Conservation (phyloP, 345 rosid genomes). For the Eucalyptus polyanthemos region DNA sequence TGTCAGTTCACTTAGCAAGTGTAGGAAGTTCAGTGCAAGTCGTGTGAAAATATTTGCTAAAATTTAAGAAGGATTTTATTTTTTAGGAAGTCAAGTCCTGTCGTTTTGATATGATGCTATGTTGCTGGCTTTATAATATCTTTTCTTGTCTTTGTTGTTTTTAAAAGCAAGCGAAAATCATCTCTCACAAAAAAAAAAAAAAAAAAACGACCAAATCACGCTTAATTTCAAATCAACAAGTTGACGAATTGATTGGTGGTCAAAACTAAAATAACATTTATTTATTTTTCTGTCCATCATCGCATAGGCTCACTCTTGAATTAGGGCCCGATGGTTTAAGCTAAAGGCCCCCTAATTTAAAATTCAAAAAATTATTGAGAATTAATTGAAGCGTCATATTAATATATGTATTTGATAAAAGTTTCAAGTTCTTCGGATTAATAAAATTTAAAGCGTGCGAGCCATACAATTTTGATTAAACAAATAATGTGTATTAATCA, state of each 20-base stretch:
- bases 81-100: background rate
- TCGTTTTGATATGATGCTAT: background rate
- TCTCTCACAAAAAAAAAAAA: background rate
- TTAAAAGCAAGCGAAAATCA: background rate
- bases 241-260: background rate
- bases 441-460: background rate
- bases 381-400: background rate
- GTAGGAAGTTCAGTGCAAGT: background rate
- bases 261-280: background rate
- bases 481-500: background rate
- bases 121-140: background rate
- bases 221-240: background rate
- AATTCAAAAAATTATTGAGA: background rate
- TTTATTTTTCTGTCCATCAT: background rate
- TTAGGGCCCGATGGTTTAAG: background rate
- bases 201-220: background rate
- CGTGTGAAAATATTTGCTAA: background rate
- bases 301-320: background rate
- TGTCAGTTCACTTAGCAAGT: background rate
- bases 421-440: background rate
- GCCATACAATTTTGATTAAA: background rate
- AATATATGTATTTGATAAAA: background rate
- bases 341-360: background rate
- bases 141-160: background rate
- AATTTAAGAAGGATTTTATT: background rate